phyloP scores from a whole-genome alignment of 2,329 filamentous ascomycete species.

The Apiospora koreana region DNA sequence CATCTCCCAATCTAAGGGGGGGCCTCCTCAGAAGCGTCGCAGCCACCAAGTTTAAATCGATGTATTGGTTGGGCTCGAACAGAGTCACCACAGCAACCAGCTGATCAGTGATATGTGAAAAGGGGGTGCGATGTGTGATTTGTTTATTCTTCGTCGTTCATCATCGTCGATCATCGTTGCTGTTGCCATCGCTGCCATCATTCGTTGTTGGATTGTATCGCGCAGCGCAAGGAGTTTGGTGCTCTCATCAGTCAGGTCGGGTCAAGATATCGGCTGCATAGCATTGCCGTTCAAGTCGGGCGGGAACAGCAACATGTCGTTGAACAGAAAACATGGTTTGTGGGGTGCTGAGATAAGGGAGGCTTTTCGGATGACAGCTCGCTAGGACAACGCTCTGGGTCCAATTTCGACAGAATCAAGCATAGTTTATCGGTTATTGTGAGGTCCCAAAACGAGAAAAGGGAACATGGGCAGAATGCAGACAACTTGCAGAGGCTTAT shows the following conservation, averaged over 20 bases:
- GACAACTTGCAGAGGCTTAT: too few species aligned
- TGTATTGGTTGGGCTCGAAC: background rate
- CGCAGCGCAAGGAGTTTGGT: background rate
- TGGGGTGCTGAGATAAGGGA: background rate
- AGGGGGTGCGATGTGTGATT: background rate
- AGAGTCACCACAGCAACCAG: background rate
- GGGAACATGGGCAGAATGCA: too few species aligned
- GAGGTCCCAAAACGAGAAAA: too few species aligned
- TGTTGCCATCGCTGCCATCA: background rate
- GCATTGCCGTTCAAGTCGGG: background rate
- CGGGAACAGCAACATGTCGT: background rate
- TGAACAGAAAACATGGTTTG: background rate
- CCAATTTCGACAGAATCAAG: too few species aligned
- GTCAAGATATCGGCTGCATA: background rate
- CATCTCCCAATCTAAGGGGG: background rate
- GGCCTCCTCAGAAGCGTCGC: background rate
- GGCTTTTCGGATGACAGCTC: too few species aligned
- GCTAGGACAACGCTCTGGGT: too few species aligned
- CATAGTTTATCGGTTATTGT: too few species aligned
- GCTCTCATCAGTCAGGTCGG: background rate
- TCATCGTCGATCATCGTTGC: too few species aligned
- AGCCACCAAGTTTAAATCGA: background rate
- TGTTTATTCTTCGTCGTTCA: background rate
- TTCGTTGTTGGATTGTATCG: background rate
- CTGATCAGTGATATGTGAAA: background rate